Base-by-base conservation (phyloP, 2,329 filamentous ascomycete genomes). In the Colletotrichum somersetense region DNA sequence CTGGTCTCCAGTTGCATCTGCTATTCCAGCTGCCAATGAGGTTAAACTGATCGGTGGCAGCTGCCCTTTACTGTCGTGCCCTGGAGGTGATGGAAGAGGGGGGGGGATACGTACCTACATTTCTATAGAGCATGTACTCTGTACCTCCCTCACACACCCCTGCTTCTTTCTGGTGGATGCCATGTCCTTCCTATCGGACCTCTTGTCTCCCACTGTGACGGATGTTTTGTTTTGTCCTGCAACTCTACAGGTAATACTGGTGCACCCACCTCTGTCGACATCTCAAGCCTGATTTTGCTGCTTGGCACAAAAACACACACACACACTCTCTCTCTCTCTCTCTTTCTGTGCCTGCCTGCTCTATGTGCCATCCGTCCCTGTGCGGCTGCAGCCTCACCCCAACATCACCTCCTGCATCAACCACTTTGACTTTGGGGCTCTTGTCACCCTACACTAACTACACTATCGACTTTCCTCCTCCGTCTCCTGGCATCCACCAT, bases 221-320 rank as follows among this genome's bases (percentile, higher is more conserved):
- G 30, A 7, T 35, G 30, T 55, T 55, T 6, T 35, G 50, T 20
- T 40, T 38, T 40, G 55, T 26, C 35, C 53, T 57, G 53, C 35
- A n/a, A 57, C 53, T 57, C 10, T 42, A 42, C 40, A 14, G 26
- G 30, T 42, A 18, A 42, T 42, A 40, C 38, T 40, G 10, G 18
- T 56, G 53, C 44, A 50, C 44, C 44, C 59, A 40, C 59, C 30
- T 62, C 59, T 62, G 40, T 62, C n/a, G n/a, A 61, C 42, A 46
- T 61, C 58, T 26, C 20, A 33, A 62, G 35, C 61, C 33, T 62
- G 59, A 35, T 52, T 52, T 38, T 50, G 44, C 30, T 40, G 46
- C 33, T 52, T 12, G 59, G 33, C 46, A 20, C 14, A 30, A 3
- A 30, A 2, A 30, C 30, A 30, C 30, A 30, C 30, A 30, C 30